phyloP scores from a whole-genome alignment of 2,329 filamentous ascomycete species.

The Elsinoe arachidis region DNA sequence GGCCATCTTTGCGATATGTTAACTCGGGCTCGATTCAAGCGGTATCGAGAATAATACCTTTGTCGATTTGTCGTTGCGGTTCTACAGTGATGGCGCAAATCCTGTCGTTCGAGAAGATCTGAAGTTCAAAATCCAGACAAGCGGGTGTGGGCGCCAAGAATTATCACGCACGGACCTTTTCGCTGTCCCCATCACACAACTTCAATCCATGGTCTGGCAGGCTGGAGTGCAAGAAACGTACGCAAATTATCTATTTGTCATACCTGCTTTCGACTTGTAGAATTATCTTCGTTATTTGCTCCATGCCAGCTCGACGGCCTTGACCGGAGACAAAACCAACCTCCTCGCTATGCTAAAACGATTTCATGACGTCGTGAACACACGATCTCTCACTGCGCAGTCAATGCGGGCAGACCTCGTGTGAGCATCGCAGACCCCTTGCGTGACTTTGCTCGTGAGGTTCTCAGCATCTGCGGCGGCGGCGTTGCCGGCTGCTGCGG shows the following conservation, averaged over 20 bases:
- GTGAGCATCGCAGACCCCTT: background rate
- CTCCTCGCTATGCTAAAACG: conserved; percentile 10
- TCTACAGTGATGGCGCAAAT: background rate
- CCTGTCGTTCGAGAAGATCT: background rate
- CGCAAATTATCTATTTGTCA: background rate
- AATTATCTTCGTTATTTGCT: background rate
- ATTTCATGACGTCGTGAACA: background rate
- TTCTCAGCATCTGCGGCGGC: background rate
- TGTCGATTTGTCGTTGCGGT: conserved; percentile 3
- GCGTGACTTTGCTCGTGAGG: conserved; percentile 2
- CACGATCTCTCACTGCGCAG: background rate
- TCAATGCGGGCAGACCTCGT: background rate
- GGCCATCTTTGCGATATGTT: conserved; percentile 63
- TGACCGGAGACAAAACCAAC: background rate
- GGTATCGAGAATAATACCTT: background rate
- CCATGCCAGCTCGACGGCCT: background rate
- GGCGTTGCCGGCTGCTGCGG: background rate
- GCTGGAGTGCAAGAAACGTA: no score
- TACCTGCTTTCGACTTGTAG: background rate
- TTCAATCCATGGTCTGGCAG: no score
- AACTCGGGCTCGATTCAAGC: conserved; percentile 6
- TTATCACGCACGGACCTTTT: background rate
- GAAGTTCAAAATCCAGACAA: background rate
- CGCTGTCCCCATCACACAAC: no score
- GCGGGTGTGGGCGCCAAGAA: conserved; percentile 6